phyloP scores from a whole-genome alignment of 495 filamentous ascomycete genomes.

The Neurospora sp. region DNA sequence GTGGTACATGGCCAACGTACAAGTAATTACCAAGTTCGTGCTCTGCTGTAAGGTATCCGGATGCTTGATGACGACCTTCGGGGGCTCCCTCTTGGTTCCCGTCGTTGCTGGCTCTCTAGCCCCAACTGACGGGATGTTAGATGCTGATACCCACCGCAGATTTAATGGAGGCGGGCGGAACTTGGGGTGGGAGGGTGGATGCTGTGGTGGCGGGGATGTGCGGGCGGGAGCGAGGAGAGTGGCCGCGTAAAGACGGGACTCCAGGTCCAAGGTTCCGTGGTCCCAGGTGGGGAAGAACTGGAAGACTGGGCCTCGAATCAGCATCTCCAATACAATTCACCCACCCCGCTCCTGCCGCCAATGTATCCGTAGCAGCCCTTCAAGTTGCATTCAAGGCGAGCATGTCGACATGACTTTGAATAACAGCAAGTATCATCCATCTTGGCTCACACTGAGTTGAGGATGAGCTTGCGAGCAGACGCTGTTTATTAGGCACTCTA shows the following conservation, averaged over 20 bases:
- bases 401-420: background rate
- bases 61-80: background rate
- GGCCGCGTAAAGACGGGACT: background rate
- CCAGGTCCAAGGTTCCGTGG: background rate
- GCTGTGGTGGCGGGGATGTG: background rate
- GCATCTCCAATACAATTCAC: background rate
- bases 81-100: background rate
- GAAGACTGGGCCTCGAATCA: background rate
- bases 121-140: background rate
- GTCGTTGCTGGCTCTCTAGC: background rate
- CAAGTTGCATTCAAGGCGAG: background rate
- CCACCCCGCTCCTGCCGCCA: background rate
- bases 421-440: background rate
- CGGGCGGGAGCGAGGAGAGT: background rate
- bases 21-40: background rate
- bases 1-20: background rate
- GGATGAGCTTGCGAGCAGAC: background rate
- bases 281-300: background rate
- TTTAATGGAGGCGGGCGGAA: background rate
- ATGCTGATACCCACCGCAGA: background rate
- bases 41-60: background rate
- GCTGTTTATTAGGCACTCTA: background rate
- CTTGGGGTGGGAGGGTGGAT: background rate
- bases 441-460: background rate
- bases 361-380: background rate